Evolutionary conservation across 345 rosid species (phyloP), one percentile per base, ranked within the genome.

Genomic region (Xanthoceras sorbifolium): DNA sequence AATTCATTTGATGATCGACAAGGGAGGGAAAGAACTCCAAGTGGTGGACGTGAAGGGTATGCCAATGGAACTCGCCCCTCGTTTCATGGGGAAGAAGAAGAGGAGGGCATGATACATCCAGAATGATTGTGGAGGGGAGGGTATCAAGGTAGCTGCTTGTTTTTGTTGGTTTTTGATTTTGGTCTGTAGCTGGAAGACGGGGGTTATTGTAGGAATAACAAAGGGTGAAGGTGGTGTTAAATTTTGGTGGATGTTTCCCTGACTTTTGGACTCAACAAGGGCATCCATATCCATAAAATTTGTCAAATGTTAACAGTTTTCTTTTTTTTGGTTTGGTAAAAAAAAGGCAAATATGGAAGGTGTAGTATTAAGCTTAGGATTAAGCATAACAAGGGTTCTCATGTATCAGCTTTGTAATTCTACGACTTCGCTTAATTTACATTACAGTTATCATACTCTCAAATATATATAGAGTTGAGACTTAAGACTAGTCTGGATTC

Each of bases 41-140:
- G 50, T 8, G 29, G 66, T 75, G 76, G 76, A 36, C 70, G 64
- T 10, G 78, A 50, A 50, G 55, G n/a, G 6, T 50, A 50, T 50
- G 55, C 55, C 55, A 50, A 23, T 50, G 78, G 67, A 29, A 23
- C 75, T n/a, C 69, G 17, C 7, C 28, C 77, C 38, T 70, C 65
- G 42, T 67, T 31, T 62, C 25, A 63, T 7, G 85, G 74, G 6
- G 87, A 80, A 64, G 84, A 82, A 57, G 83, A 82, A 20, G 90
- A 87, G 84, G 87, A 87, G 74, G 90, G 87, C 31, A 76, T 84
- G 82, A 83, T 87, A 70, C 82, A 69, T 63, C 59, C 76, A 44
- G 76, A 73, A 73, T 73, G 69, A 73, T 73, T 6, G 9, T 63
- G 40, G n/a, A 44, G 57, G 69, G 26, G 8, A 38, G 34, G 14